Base-by-base conservation (phyloP, 1,139 yeast genomes). In the Suhomyces maxii region DNA sequence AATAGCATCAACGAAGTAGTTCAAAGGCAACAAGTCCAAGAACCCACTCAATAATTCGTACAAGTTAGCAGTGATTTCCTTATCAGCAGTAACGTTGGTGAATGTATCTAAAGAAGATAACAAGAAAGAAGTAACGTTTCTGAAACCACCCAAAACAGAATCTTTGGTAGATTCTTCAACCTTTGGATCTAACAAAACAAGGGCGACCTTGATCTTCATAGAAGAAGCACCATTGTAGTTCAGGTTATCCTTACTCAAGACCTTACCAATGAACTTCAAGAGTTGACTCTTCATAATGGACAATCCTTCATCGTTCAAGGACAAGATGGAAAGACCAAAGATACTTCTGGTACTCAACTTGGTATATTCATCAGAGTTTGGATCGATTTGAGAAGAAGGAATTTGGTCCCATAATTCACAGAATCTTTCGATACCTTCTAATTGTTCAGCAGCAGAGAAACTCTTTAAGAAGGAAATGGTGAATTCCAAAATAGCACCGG, bases 21-120 rank as follows among this genome's bases (percentile, higher is more conserved):
- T 77, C 54, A 90, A 79, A 28, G 98, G 97, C 47, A 91, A 72
- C 51, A 89, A 71, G 49, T 82, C 82, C 53, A 91, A 69, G 53
- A 85, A 69, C 53, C 79, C 79, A 38, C 83, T 80, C 54, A 91
- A 72, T 43, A 88, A 67, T 26, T 70, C 74, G 53, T 71, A 72
- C 52, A 73, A 63, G 42, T 63, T 63, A 36, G 53, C 46, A 26
- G 64, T 54, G 12, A 71, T 57, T 7, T 56, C 60, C 25, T 49
- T 47, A 39, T 54, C 53, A 32, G 51, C 53, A 37, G 51, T 50
- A 10, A 43, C 47, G 48, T 59, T 57, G 30, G 65, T 55, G 51
- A 61, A 67, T 8, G 52, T 52, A 42, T 73, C 79, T 51, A 74
- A 65, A 14, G 65, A 54, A n/a, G 65, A 54, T 54, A 75, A 68